Base-by-base conservation (phyloP, 75 land plant species). In the Azolla pinnata region DNA sequence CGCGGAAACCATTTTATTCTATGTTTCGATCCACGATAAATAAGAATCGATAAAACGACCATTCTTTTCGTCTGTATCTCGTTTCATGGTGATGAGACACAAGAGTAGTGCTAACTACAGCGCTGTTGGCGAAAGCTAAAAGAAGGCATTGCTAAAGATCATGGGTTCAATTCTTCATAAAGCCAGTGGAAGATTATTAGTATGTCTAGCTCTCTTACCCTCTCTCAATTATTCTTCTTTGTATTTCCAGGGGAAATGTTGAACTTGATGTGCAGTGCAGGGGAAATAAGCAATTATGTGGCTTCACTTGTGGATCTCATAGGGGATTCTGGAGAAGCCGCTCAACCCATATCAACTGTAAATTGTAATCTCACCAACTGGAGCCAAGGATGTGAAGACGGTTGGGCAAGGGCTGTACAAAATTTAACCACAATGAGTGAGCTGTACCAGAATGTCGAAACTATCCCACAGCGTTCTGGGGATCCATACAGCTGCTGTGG, bases 351-450 rank as follows among this genome's bases (percentile, higher is more conserved):
- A 18, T 78, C 79, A 21, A 90, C 80, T 60, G 65, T 65, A 31
- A 91, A 91, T 64, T 91, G 97, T 67, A 91, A 91, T 62, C 57
- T 66, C 32, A 66, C 72, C n/a, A 54, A 75, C 9, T 91, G 93
- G 93, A 61, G 61, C 32, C 26, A 71, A 60, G 89, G 86, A 60
- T 91, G 97, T 70, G 97, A 91, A 54, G 75, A 88, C 25, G 97
- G 97, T 33, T 91, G 88, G 88, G 67, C 90, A 21, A 79, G 86
- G 44, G 2, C 10, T 2, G 21, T 46, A 18, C 21, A 18, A 14
- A 63, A 58, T 60, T 52, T 63, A 35, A 66, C 33, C 18, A 12
- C 44, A 52, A 35, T 57, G 20, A 65, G 67, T 61, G 68, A 73
- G 32, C 71, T 78, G 14, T 46, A 4, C 17, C 62, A 65, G 24